Conservation (phyloP, 2,329 filamentous ascomycete species). For the Trichophyton simii region DNA sequence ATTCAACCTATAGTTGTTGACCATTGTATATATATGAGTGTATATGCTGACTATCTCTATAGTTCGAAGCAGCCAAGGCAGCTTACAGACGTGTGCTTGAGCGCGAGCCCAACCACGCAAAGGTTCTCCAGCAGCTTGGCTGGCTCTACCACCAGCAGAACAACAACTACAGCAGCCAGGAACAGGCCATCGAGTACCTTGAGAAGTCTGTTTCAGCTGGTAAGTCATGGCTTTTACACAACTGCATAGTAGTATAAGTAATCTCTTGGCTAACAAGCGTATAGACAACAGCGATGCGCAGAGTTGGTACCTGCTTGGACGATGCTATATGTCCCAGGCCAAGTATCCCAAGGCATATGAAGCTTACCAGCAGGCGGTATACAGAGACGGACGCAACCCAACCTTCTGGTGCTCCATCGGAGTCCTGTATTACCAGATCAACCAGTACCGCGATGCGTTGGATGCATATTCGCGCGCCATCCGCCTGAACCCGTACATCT, state of each 20-base stretch:
- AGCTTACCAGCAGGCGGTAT: conserved; percentile 96
- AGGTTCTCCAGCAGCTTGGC: conserved; percentile 92
- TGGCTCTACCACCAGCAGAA: conserved; percentile 98
- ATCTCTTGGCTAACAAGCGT: conserved; percentile 3
- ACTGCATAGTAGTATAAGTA: background rate
- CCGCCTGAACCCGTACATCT: conserved; percentile 92
- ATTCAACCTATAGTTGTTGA: background rate
- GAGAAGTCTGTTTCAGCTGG: conserved; percentile 92
- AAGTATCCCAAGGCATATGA: conserved; percentile 98
- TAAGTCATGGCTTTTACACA: conserved; percentile 37
- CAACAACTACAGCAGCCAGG: conserved; percentile 79
- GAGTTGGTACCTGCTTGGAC: conserved; percentile 94
- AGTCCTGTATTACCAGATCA: conserved; percentile 98
- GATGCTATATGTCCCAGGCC: conserved; percentile 98
- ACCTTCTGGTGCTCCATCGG: conserved; percentile 99
- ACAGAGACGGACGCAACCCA: conserved; percentile 91
- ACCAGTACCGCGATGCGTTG: conserved; percentile 94
- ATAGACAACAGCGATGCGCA: conserved; percentile 87
- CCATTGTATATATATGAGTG: background rate
- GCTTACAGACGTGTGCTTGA: conserved; percentile 91
- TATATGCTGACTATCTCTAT: conserved; percentile 19
- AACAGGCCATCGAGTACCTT: conserved; percentile 90
- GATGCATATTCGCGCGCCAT: conserved; percentile 97
- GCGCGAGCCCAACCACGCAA: conserved; percentile 88
- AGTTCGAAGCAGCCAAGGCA: conserved; percentile 87